Evolutionary conservation across 1,284 basidiomycete genomes (phyloP).

Genomic region (Vanrija pseudolonga): DNA sequence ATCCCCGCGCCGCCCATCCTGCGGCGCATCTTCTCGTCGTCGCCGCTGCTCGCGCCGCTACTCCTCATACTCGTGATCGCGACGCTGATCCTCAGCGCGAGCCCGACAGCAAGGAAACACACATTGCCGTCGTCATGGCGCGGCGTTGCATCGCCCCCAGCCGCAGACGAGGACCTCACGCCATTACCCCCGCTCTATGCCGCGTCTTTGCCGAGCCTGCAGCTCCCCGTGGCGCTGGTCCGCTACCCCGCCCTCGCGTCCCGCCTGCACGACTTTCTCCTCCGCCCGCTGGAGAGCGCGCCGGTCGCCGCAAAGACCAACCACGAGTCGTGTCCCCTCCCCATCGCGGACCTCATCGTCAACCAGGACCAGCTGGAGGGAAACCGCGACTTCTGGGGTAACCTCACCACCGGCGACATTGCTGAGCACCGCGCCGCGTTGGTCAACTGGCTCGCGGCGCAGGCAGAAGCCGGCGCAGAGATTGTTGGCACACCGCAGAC

Average conservation of each 20-base stretch:
- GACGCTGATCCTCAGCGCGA: conserved; percentile 1
- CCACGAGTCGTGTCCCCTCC: conserved; percentile 30
- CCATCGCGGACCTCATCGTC: conserved; percentile 35
- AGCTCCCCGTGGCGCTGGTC: conserved; percentile 17
- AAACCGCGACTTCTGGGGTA: conserved; percentile 43
- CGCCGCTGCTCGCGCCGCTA: conserved; percentile 3
- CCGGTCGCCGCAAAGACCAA: conserved; percentile 20
- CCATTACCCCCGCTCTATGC: conserved; percentile 17
- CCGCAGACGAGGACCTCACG: conserved; percentile 4
- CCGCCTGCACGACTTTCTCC: conserved; percentile 32
- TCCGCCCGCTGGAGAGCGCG: conserved; percentile 28
- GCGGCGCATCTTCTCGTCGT: conserved; percentile 1
- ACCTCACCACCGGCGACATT: conserved; percentile 35
- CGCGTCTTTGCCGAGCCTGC: conserved; percentile 12
- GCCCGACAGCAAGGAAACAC: background rate
- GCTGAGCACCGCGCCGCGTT: conserved; percentile 35
- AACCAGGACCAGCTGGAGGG: conserved; percentile 49
- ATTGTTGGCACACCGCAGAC: conserved; percentile 26
- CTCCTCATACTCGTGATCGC: background rate
- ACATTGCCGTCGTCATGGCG: background rate
- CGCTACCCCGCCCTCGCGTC: conserved; percentile 14
- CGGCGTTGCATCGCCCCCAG: background rate
- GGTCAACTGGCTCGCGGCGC: conserved; percentile 38
- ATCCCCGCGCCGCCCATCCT: background rate
- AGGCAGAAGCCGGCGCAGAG: conserved; percentile 28